phyloP scores from a whole-genome alignment of 2,329 filamentous ascomycete species.

The Corynespora cassiicola region DNA sequence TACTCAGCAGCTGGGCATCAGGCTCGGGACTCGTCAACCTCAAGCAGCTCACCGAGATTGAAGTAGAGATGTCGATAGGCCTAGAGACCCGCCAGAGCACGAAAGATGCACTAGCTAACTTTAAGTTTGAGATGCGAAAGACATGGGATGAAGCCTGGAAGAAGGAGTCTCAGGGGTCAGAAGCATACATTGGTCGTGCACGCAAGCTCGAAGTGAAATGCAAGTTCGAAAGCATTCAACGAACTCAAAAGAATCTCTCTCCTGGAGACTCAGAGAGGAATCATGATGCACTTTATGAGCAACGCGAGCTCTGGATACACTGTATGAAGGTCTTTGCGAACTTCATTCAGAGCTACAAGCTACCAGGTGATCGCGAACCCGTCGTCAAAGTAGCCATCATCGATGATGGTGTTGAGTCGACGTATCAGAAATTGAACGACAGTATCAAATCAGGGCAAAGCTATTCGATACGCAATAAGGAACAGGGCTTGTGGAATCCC shows the following conservation, averaged over 20 bases:
- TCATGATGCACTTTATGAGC: background rate
- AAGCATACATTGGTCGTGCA: slow-evolving; percentile 1
- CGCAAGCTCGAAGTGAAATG: slow-evolving; percentile 1
- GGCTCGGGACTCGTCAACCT: background rate
- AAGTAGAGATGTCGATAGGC: slow-evolving; percentile 1
- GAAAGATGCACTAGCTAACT: background rate
- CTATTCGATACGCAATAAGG: slow-evolving; percentile 1
- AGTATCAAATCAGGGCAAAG: slow-evolving; percentile 1
- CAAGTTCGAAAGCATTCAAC: background rate
- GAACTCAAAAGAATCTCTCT: background rate
- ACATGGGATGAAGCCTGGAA: background rate
- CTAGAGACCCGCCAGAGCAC: slow-evolving; percentile 1
- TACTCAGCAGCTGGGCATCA: slow-evolving; percentile 1
- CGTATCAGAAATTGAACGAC: background rate
- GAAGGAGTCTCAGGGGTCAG: background rate
- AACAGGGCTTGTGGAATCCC: slow-evolving; percentile 1
- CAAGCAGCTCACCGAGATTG: background rate
- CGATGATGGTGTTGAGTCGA: slow-evolving; percentile 2
- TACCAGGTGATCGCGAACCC: background rate
- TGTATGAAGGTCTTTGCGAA: slow-evolving; percentile 2
- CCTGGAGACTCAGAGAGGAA: slow-evolving; percentile 1
- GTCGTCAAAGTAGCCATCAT: slow-evolving; percentile 2
- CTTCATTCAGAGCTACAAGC: slow-evolving; percentile 2
- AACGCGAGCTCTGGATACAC: slow-evolving; percentile 3
- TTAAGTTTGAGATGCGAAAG: background rate